Base-by-base conservation (phyloP, 1,284 basidiomycete species). In the Rhodotorula glutinis region DNA sequence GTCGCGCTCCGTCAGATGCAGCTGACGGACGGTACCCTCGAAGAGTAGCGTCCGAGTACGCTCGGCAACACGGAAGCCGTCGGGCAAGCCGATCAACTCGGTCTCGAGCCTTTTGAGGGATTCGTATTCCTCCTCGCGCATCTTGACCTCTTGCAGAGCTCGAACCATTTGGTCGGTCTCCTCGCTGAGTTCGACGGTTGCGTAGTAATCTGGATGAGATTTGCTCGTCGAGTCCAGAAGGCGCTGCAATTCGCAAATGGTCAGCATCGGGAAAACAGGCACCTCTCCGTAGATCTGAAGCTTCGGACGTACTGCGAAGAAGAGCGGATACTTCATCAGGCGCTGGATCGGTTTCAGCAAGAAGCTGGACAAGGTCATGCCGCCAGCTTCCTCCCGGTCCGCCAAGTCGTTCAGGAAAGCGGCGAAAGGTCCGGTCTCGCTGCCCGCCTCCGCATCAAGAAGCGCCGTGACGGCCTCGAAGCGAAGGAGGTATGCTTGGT, bases 401-500 rank as follows among this genome's bases (percentile, higher is more conserved):
- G 88, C 86, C 76, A 92, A 89, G 73, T 93, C 82, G 69, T 84
- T 81, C 17, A 95, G 82, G 46, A 77, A 93, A 95, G 76, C 91
- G 89, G 2, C 89, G 90, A 79, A 95, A 90, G 66, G 40, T n/a
- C n/a, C 16, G 16, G 5, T 13, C 5, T 38, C 38, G 21, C 80
- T 78, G n/a, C 85, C 77, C 72, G 87, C 79, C 43, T 80, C 77
- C 57, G n/a, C 11, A 21, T 85, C 83, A 46, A 92, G 84, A 61
- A 83, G 75, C 11, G 81, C 79, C 2, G 82, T 82, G 0, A 88
- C 85, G 33, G 82, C 81, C 59, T 87, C 87, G 54, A 92, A 82
- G 56, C 85, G 82, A 21, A 89, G 86, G 5, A 95, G 79, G 77
- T 93, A 95, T 17, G 89, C 87, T 77, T 92, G 90, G 75, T 95